Conservation (phyloP, 1,139 yeast species). For the Lodderomyces margitis region DNA sequence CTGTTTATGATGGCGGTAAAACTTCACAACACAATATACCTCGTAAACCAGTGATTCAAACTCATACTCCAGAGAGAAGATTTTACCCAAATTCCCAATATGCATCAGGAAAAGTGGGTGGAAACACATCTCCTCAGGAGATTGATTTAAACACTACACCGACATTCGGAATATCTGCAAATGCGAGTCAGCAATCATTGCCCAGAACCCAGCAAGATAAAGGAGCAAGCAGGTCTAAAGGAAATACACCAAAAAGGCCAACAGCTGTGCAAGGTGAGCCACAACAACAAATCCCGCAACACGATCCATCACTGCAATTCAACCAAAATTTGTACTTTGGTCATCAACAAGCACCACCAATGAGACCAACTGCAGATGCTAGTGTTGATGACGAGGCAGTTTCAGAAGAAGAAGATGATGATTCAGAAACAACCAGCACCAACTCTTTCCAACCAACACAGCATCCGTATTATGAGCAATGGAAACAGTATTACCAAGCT, state of each 20-base stretch:
- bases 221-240: not conserved
- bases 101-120: not conserved
- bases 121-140: not conserved
- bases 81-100: not conserved
- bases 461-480: constrained; percentile 28
- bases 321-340: constrained; percentile 5
- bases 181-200: not conserved
- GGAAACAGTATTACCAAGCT: constrained; percentile 29
- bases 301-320: not conserved
- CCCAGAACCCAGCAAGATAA: not conserved
- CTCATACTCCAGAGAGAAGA: not conserved
- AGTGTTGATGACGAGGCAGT: constrained; percentile 6
- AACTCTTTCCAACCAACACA: constrained; percentile 15
- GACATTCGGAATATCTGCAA: not conserved
- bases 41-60: not conserved
- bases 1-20: not conserved
- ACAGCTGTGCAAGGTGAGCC: not conserved
- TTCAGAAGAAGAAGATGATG: constrained; percentile 13
- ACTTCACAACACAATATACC: not conserved
- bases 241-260: constrained; percentile 1
- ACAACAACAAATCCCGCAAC: not conserved
- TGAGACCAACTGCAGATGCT: constrained; percentile 4
- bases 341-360: constrained; percentile 4
- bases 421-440: constrained; percentile 14
- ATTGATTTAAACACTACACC: not conserved